phyloP scores from a whole-genome alignment of 2,329 filamentous ascomycete genomes.

The Penicillium thymicola region DNA sequence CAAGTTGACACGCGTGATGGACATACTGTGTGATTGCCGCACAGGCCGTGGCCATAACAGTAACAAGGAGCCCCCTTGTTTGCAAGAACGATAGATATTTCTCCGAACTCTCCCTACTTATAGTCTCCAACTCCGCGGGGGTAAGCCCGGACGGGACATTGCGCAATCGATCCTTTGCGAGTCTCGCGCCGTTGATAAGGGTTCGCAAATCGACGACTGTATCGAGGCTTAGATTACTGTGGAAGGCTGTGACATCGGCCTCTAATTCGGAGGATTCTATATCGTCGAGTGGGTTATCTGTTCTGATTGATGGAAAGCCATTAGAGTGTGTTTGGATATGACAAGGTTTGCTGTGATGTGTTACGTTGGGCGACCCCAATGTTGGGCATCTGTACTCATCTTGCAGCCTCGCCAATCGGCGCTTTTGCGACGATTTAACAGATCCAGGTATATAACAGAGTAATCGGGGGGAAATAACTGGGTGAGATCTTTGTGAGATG shows the following conservation, averaged over 20 bases:
- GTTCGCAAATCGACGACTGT: background rate
- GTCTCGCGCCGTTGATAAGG: background rate
- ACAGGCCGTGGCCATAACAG: conserved; percentile 23
- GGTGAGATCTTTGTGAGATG: background rate
- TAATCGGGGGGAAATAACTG: background rate
- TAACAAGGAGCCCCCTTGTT: conserved; percentile 7
- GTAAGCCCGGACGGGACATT: background rate
- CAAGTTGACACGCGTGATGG: background rate
- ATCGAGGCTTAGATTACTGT: background rate
- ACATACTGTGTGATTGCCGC: conserved; percentile 26
- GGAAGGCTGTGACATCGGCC: background rate
- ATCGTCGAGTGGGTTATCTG: background rate
- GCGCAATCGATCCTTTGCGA: background rate
- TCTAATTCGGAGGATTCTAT: background rate
- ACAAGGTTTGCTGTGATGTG: background rate
- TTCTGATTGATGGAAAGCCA: background rate
- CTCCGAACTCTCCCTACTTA: background rate
- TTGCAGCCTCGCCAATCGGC: background rate
- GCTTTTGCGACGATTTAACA: background rate
- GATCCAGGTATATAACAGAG: background rate
- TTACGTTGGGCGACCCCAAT: background rate
- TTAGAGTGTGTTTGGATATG: background rate
- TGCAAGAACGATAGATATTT: background rate
- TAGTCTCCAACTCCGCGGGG: background rate
- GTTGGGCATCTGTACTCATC: background rate